These are phyloP conservation scores for Kazachstania sp. DNA, from an alignment of 1,139 yeast species.

Conservation along the genomic window DNA sequence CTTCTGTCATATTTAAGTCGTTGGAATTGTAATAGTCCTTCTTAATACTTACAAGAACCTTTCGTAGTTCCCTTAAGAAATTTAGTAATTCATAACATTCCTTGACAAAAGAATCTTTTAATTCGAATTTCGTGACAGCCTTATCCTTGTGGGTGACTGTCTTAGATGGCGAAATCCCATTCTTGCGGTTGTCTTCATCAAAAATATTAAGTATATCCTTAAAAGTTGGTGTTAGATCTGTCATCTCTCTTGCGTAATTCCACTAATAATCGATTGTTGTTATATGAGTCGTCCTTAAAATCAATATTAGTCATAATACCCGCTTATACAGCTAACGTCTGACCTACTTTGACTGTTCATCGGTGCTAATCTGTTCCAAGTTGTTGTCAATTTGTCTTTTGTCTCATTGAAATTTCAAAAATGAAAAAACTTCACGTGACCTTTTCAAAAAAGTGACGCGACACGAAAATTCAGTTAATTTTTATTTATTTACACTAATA, in stretches of 20 bases:
- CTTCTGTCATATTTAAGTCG: constrained; percentile 33
- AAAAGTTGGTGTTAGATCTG: constrained; percentile 47
- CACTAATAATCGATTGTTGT: background rate
- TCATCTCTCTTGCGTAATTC: constrained; percentile 31
- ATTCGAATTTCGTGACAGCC: constrained; percentile 15
- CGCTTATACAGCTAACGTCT: too few relatives aligned
- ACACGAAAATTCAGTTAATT: background rate
- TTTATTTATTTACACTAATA: background rate
- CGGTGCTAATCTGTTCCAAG: background rate
- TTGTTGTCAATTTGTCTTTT: background rate
- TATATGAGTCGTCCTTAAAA: background rate
- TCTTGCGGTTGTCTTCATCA: constrained; percentile 18
- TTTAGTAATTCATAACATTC: constrained; percentile 43
- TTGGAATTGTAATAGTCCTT: constrained; percentile 40
- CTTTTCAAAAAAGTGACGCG: background rate
- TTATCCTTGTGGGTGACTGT: constrained; percentile 24
- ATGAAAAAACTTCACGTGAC: background rate
- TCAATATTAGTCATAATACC: too few relatives aligned
- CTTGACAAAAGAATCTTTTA: constrained; percentile 45
- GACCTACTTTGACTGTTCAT: too few relatives aligned
- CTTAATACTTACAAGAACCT: constrained; percentile 36
- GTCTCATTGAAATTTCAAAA: background rate
- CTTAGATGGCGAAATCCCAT: background rate
- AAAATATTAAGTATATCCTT: constrained; percentile 42
- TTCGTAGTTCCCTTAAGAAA: constrained; percentile 36